These are phyloP conservation scores for Orbilia ellipsospora DNA, from an alignment of 2,329 filamentous ascomycete species.

Conservation along the genomic window DNA sequence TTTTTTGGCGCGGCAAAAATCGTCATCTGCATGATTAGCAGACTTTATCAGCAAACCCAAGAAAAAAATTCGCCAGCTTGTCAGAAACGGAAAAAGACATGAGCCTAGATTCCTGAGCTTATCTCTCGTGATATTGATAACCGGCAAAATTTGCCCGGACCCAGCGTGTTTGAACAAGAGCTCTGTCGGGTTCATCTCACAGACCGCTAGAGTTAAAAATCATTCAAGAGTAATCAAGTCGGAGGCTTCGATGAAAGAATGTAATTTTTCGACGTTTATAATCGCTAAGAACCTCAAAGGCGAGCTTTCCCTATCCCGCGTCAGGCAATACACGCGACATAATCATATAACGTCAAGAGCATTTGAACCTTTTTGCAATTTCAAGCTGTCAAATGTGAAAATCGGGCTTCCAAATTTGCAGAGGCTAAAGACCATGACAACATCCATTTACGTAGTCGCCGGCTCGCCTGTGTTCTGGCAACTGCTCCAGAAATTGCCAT, in stretches of 20 bases:
- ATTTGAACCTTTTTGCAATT: slow-evolving; percentile 45
- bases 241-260: too few relatives aligned
- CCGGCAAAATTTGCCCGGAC: slow-evolving; percentile 33
- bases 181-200: slow-evolving; percentile 3
- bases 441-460: slow-evolving; percentile 55
- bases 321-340: slow-evolving; percentile 39
- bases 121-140: slow-evolving; percentile 24
- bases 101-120: slow-evolving; percentile 18
- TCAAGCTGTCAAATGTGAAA: slow-evolving; percentile 44
- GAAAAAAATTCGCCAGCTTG: not conserved
- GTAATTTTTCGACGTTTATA: too few relatives aligned
- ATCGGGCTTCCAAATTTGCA: slow-evolving; percentile 53
- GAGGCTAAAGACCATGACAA: slow-evolving; percentile 47
- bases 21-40: slow-evolving; percentile 23
- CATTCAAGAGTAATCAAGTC: too few relatives aligned
- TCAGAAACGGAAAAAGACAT: not conserved
- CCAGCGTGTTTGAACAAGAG: slow-evolving; percentile 22
- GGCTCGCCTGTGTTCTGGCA: slow-evolving; percentile 47
- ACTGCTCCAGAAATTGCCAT: slow-evolving; percentile 50
- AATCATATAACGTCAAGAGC: slow-evolving; percentile 6
- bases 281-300: not conserved
- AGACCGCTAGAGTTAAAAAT: too few relatives aligned
- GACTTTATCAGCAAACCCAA: slow-evolving; percentile 30
- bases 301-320: not conserved
- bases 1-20: slow-evolving; percentile 27